These are phyloP conservation scores for Fagus crenata DNA, from an alignment of 306 rosid species.

Conservation along the genomic window DNA sequence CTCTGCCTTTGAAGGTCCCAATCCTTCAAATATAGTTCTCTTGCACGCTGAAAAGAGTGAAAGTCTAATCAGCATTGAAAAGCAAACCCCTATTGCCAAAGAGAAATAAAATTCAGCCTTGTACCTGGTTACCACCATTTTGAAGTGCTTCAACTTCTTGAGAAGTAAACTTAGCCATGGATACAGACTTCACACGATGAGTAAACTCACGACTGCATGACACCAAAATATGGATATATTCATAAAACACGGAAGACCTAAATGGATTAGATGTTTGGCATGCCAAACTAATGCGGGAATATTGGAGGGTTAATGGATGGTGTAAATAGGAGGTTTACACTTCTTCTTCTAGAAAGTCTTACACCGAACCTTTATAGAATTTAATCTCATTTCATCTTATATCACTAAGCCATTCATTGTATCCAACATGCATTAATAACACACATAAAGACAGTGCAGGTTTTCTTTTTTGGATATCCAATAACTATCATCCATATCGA, in stretches of 20 bases:
- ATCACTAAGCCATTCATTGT: background rate
- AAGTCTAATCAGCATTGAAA: conserved; percentile 30
- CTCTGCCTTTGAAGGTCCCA: conserved; percentile 92
- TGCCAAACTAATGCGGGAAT: background rate
- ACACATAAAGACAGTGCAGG: background rate
- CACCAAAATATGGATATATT: conserved; percentile 17
- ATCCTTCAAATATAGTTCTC: conserved; percentile 72
- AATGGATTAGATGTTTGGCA: background rate
- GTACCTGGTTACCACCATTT: conserved; percentile 97
- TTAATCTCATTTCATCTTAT: background rate
- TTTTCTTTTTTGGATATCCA: background rate
- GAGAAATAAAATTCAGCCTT: conserved; percentile 8
- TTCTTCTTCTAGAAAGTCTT: too few relatives aligned
- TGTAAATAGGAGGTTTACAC: too few relatives aligned
- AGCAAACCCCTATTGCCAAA: conserved; percentile 12
- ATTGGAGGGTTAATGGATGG: too few relatives aligned
- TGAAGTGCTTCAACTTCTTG: conserved; percentile 92
- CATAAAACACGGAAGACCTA: background rate
- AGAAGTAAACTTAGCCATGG: conserved; percentile 86
- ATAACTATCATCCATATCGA: background rate
- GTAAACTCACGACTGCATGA: conserved; percentile 86
- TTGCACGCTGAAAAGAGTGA: conserved; percentile 68
- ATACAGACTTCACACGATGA: conserved; percentile 96
- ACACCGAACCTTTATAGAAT: too few relatives aligned
- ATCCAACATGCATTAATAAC: background rate